Conservation (phyloP, 257 asterid species). For the Salvia rosmarinus region DNA sequence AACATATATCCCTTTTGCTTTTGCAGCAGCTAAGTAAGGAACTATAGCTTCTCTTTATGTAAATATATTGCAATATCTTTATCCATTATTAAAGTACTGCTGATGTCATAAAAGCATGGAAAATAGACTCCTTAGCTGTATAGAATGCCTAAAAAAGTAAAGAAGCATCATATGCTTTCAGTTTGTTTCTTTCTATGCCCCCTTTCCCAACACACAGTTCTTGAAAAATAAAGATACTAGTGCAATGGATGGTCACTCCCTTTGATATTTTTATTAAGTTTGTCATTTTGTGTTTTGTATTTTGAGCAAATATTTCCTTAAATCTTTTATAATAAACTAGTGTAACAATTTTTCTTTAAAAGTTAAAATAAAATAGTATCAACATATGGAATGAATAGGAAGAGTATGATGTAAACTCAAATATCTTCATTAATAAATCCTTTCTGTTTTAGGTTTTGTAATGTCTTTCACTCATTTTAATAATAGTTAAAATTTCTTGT, state of each 20-base stretch:
- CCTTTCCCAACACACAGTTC: not conserved
- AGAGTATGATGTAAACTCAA: no score
- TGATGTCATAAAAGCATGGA: conserved; percentile 25
- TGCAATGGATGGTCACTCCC: not conserved
- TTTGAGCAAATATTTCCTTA: no score
- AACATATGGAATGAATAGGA: no score
- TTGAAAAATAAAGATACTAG: not conserved
- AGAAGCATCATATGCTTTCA: conserved; percentile 30
- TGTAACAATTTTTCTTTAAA: no score
- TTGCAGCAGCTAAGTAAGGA: conserved; percentile 47
- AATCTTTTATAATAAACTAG: no score
- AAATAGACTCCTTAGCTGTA: not conserved
- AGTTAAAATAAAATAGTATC: no score
- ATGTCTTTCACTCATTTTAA: no score
- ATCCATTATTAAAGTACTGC: conserved; percentile 13
- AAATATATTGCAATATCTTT: conserved; percentile 8
- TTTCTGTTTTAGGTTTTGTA: no score
- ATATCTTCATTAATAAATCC: no score
- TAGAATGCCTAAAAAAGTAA: not conserved
- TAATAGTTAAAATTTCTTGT: no score
- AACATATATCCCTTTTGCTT: conserved; percentile 35
- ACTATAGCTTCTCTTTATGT: conserved; percentile 30
- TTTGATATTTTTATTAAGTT: not conserved
- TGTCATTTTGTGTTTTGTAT: not conserved
- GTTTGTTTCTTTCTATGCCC: not conserved